These are phyloP conservation scores for Calycina marina DNA, from an alignment of 2,329 filamentous ascomycete genomes.

Conservation along the genomic window DNA sequence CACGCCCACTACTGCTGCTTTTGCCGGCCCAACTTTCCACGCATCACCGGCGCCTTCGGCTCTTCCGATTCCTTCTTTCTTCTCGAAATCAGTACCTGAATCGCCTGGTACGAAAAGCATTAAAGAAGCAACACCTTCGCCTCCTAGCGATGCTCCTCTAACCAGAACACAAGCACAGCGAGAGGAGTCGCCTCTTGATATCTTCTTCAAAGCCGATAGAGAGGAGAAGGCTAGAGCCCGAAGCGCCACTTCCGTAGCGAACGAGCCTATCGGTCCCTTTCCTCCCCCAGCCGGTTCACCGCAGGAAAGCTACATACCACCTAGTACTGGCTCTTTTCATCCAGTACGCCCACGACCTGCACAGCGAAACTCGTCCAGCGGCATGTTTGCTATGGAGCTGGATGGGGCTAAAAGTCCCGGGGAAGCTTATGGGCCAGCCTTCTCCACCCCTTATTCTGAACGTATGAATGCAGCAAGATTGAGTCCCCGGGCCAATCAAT, in stretches of 20 bases:
- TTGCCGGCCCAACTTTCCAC: constrained; percentile 89
- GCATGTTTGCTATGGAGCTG: constrained; percentile 55
- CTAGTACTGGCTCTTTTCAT: constrained; percentile 12
- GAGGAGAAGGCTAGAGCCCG: constrained; percentile 55
- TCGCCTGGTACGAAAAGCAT: constrained; percentile 34
- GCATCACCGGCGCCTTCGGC: constrained; percentile 84
- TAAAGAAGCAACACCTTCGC: constrained; percentile 29
- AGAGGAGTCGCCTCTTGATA: constrained; percentile 67
- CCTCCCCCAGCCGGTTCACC: constrained; percentile 35
- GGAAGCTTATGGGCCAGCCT: constrained; percentile 45
- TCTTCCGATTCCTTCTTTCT: constrained; percentile 80
- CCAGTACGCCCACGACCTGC: constrained; percentile 25
- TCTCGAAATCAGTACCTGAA: constrained; percentile 60
- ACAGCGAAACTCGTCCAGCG: constrained; percentile 32
- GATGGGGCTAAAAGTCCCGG: constrained; percentile 40
- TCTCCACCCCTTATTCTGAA: constrained; percentile 51
- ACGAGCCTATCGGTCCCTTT: constrained; percentile 29
- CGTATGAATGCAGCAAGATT: constrained; percentile 40
- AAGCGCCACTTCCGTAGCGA: constrained; percentile 36
- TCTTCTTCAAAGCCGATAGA: constrained; percentile 79
- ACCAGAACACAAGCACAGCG: constrained; percentile 37
- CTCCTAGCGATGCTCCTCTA: constrained; percentile 32
- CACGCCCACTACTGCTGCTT: constrained; percentile 32
- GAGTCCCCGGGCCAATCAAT: constrained; percentile 5
- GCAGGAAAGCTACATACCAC: constrained; percentile 22